Base-by-base conservation (phyloP, 2,329 filamentous ascomycete species). In the Monilinia polystroma region DNA sequence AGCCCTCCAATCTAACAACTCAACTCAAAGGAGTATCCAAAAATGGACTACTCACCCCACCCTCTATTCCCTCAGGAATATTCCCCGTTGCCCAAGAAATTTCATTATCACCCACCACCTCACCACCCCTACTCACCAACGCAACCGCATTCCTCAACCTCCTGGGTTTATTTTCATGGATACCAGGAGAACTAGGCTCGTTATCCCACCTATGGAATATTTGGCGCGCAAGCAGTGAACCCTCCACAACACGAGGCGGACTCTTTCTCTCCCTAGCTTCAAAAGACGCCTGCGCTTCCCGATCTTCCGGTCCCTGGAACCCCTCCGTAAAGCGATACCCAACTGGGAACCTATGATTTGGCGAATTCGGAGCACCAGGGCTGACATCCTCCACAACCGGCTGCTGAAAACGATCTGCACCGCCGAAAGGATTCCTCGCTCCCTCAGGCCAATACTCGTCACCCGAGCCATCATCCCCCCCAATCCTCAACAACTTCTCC, bases 391-490 rank as follows among this genome's bases (percentile, higher is more conserved):
- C 45, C 4, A 12, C 7, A 0, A 8, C 32, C 7, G n/a, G 45
- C 3, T 18, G 11, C 0, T 62, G 58, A 0, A 18, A 11, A 4
- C 58, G 11, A 2, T 1, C 3, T 2, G 2, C 12, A 0, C 4
- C 5, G 0, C 0, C 4, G 4, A 62, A 62, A 2, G 58, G 45
- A 60, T 60, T 60, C 2, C 14, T 8, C 10, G 23, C 29, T 4
- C 58, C 58, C n/a, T 2, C 29, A 0, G 58, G 58, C 20, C 12
- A 23, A 20, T 60, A 60, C 2, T 12, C 8, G 7, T 12, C 5
- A 0, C 29, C 3, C 6, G 3, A 20, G 0, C 43, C 57, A 8
- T 18, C 26, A 8, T 0, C 3, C 1, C 29, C 43, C 4, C 12
- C 20, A 23, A 55, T 38, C 12, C 20, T 18, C 20, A 1, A 3